Evolutionary conservation across 2,329 filamentous ascomycete species (phyloP).

Genomic region (Pyrenophora tritici-repentis): DNA sequence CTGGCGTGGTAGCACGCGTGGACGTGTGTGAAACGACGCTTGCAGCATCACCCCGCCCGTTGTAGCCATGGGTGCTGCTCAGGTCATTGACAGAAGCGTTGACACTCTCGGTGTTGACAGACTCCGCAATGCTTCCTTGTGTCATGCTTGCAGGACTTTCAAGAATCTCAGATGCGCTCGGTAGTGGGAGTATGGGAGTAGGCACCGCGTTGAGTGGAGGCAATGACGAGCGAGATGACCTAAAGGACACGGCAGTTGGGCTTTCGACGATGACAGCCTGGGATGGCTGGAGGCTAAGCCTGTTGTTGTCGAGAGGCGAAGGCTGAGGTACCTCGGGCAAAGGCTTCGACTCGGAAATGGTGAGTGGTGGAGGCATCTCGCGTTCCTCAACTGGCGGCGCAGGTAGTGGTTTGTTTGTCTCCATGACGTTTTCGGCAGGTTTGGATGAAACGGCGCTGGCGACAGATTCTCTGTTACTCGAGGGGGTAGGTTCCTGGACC

Average conservation of each 20-base stretch:
- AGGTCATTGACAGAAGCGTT: constrained; percentile 78
- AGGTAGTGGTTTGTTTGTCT: constrained; percentile 47
- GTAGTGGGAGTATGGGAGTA: constrained; percentile 32
- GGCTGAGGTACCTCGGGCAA: constrained; percentile 65
- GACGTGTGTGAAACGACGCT: constrained; percentile 82
- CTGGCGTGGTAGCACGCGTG: constrained; percentile 86
- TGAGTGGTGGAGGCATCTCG: constrained; percentile 48
- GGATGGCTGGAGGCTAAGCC: constrained; percentile 30
- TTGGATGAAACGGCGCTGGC: constrained; percentile 14
- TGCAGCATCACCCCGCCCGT: constrained; percentile 74
- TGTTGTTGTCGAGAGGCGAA: constrained; percentile 43
- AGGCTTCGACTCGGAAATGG: constrained; percentile 66
- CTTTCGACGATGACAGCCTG: constrained; percentile 35
- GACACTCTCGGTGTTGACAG: constrained; percentile 62
- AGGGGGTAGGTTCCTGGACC: constrained; percentile 37
- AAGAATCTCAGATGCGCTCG: constrained; percentile 34
- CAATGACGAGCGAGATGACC: constrained; percentile 56
- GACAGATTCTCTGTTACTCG: constrained; percentile 17
- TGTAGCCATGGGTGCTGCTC: constrained; percentile 76
- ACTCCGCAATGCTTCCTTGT: constrained; percentile 35
- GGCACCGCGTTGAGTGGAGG: constrained; percentile 41
- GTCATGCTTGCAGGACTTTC: constrained; percentile 45
- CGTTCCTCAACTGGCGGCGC: constrained; percentile 45
- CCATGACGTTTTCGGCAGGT: constrained; percentile 21
- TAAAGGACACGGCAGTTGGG: constrained; percentile 49